phyloP scores from a whole-genome alignment of 2,329 filamentous ascomycete species.

The Verticillium zaregamsianum region DNA sequence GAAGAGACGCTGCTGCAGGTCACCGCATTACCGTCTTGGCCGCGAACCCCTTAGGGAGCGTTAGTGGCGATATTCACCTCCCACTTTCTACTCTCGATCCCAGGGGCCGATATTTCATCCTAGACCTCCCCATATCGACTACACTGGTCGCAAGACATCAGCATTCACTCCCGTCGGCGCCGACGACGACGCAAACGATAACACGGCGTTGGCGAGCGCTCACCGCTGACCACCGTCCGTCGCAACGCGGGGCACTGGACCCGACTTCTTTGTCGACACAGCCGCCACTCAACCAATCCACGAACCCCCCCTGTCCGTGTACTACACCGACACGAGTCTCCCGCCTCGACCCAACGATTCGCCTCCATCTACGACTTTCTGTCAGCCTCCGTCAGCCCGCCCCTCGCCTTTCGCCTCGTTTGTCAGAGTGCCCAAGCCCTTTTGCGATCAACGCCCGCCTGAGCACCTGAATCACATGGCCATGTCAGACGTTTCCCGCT shows the following conservation, averaged over 20 bases:
- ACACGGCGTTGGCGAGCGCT: background rate
- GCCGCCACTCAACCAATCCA: background rate
- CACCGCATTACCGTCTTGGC: background rate
- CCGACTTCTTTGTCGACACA: background rate
- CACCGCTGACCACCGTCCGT: background rate
- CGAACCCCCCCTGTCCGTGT: background rate
- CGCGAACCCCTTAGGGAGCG: background rate
- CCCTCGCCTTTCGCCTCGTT: background rate
- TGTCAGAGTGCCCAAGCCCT: background rate
- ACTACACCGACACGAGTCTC: background rate
- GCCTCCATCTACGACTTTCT: background rate
- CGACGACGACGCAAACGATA: background rate
- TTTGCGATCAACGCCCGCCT: background rate
- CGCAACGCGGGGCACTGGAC: background rate
- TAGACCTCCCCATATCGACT: background rate
- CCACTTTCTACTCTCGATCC: background rate
- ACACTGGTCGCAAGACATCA: background rate
- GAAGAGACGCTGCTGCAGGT: background rate
- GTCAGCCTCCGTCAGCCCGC: background rate
- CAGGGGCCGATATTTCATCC: background rate
- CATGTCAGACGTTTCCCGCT: slow-evolving; percentile 12
- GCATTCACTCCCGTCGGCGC: background rate
- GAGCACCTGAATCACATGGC: slow-evolving; percentile 9
- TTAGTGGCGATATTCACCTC: background rate
- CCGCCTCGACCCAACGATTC: background rate